Percentiles rank a stretch among this genome's conserved stretches.
phyloP scores from a whole-genome alignment of 192 early-diverging fungal species.

The Phlyctochytrium planicorne region DNA sequence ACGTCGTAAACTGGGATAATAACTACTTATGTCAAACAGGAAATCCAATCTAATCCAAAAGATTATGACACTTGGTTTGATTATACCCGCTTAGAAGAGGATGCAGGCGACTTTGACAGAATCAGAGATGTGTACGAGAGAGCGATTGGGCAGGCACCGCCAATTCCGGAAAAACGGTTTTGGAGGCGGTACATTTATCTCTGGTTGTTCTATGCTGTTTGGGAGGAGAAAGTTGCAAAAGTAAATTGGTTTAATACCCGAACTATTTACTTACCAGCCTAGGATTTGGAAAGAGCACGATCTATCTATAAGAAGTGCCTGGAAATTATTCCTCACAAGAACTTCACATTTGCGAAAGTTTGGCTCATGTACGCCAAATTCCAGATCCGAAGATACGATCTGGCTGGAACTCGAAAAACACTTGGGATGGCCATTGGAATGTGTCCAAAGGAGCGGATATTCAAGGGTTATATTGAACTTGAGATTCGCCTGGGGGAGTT shows the following conservation, averaged over 20 bases:
- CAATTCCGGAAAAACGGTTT: constrained; percentile 81
- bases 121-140: constrained; percentile 95
- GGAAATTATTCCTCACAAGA: constrained; percentile 85
- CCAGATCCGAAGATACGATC: constrained; percentile 74
- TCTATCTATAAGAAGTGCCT: constrained; percentile 82
- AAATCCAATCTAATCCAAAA: constrained; percentile 62
- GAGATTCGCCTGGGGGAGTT: constrained; percentile 93
- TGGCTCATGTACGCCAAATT: constrained; percentile 96
- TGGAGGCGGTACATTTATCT: constrained; percentile 98
- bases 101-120: constrained; percentile 63
- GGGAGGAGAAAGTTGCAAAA: constrained; percentile 84
- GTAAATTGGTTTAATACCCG: constrained; percentile 35
- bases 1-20: background rate
- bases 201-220: constrained; percentile 98
- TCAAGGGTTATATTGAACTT: constrained; percentile 95
- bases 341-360: constrained; percentile 96
- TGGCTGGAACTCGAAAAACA: constrained; percentile 70
- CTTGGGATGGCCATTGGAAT: constrained; percentile 84
- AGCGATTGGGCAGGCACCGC: constrained; percentile 86
- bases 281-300: constrained; percentile 79
- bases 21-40: constrained; percentile 32
- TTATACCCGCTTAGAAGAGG: constrained; percentile 87
- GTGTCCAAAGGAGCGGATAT: constrained; percentile 89
- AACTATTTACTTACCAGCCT: constrained; percentile 1
- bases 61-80: constrained; percentile 99